Percentiles rank a stretch among this genome's conserved stretches.
Evolutionary conservation across 805 yeast genomes (phyloP).

Genomic region (Henningerozyma blattae): DNA sequence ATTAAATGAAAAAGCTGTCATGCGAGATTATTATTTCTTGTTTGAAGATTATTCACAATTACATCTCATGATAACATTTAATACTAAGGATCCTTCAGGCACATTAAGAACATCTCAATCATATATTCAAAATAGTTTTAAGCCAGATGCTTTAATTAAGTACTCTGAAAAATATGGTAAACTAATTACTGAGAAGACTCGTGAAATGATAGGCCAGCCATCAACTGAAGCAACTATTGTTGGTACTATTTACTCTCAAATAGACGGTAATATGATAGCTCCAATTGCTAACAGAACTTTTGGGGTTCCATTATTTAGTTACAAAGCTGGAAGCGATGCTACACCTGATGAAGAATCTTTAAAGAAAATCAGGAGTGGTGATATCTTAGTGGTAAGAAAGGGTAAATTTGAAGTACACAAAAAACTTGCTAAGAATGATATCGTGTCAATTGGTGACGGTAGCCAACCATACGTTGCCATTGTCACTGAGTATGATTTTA

Average conservation of each 20-base stretch:
- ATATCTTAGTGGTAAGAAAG: constrained; percentile 61
- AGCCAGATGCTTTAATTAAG: constrained; percentile 25
- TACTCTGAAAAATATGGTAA: constrained; percentile 42
- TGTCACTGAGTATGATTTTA: constrained; percentile 60
- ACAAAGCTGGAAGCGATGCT: constrained; percentile 40
- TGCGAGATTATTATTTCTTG: constrained; percentile 59
- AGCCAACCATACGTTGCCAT: constrained; percentile 41
- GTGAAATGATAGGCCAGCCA: constrained; percentile 20
- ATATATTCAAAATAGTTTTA: constrained; percentile 27
- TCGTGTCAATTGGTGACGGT: constrained; percentile 45
- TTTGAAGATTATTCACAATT: constrained; percentile 64
- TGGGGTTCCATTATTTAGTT: constrained; percentile 42
- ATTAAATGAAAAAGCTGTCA: constrained; percentile 33
- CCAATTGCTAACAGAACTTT: constrained; percentile 56
- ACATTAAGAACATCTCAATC: constrained; percentile 26
- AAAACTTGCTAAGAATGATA: constrained; percentile 40
- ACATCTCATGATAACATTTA: constrained; percentile 45
- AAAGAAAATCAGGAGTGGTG: constrained; percentile 73
- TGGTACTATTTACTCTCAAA: constrained; percentile 24
- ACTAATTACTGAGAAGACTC: constrained; percentile 35
- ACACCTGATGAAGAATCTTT: constrained; percentile 29
- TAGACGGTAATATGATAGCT: constrained; percentile 32
- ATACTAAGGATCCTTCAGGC: constrained; percentile 39
- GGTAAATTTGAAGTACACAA: constrained; percentile 64
- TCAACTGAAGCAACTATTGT: constrained; percentile 18